These are phyloP conservation scores for Penicillium sp. DNA, from an alignment of 2,329 filamentous ascomycete genomes.

Conservation along the genomic window DNA sequence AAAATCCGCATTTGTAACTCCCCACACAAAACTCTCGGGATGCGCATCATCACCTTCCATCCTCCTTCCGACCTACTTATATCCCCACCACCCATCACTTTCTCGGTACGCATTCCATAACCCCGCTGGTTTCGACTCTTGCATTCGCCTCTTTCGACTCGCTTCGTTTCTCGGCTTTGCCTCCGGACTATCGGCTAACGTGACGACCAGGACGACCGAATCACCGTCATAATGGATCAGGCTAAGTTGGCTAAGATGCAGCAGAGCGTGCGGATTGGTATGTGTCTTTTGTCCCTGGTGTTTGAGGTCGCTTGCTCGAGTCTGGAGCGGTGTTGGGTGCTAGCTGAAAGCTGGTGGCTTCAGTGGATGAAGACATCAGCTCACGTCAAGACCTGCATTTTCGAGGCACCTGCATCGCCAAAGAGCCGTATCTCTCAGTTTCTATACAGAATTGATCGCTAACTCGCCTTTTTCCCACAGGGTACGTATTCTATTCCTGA, in stretches of 20 bases:
- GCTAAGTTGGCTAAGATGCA: constrained; percentile 64
- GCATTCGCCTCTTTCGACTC: background rate
- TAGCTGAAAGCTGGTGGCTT: background rate
- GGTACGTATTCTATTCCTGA: constrained; percentile 25
- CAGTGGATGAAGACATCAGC: background rate
- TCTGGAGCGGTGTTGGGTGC: background rate
- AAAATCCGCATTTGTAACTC: constrained; percentile 21
- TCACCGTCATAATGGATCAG: constrained; percentile 56
- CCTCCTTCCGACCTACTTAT: constrained; percentile 4
- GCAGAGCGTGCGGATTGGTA: constrained; percentile 67
- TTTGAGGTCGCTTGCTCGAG: background rate
- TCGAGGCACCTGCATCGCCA: background rate
- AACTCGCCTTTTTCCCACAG: constrained; percentile 16
- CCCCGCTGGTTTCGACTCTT: background rate
- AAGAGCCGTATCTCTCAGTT: background rate
- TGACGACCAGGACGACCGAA: constrained; percentile 6
- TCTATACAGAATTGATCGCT: constrained; percentile 9
- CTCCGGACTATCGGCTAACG: constrained; percentile 17
- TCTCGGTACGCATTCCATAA: constrained; percentile 10
- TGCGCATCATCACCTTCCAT: constrained; percentile 17
- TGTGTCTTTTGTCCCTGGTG: constrained; percentile 35
- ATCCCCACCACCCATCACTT: constrained; percentile 6
- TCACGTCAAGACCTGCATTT: background rate
- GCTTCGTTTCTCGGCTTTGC: background rate
- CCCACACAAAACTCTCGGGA: constrained; percentile 27